These are phyloP conservation scores for Craterostigma plantagineum DNA, from an alignment of 257 asterid genomes.

Conservation along the genomic window DNA sequence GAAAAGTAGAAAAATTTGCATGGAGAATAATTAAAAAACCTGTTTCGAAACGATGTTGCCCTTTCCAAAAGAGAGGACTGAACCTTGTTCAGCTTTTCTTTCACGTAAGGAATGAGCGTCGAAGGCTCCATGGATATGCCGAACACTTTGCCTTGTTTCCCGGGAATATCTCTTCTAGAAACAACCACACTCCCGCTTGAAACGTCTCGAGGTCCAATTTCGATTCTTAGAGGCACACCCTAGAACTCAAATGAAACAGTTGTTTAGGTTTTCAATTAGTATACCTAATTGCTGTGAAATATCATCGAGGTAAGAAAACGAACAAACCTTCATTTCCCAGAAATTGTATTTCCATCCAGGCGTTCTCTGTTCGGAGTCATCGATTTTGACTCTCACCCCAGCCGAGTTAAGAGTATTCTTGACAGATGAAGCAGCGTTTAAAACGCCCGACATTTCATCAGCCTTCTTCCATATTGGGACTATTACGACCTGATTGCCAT, in stretches of 20 bases:
- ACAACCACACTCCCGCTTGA: slow-evolving; percentile 63
- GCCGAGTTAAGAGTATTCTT: slow-evolving; percentile 57
- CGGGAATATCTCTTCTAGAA: slow-evolving; percentile 87
- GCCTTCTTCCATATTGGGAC: slow-evolving; percentile 91
- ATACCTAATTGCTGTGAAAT: background rate
- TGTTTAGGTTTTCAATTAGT: background rate
- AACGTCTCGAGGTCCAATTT: slow-evolving; percentile 93
- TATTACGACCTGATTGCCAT: slow-evolving; percentile 52
- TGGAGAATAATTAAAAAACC: slow-evolving; percentile 26
- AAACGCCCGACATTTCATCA: slow-evolving; percentile 52
- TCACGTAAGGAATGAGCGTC: slow-evolving; percentile 45
- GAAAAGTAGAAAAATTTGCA: no score
- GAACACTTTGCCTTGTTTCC: slow-evolving; percentile 85
- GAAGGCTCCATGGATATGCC: slow-evolving; percentile 90
- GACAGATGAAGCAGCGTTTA: slow-evolving; percentile 53
- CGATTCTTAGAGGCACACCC: slow-evolving; percentile 97
- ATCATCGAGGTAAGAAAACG: background rate
- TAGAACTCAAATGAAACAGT: slow-evolving; percentile 14
- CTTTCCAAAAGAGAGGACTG: slow-evolving; percentile 61
- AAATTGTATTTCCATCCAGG: slow-evolving; percentile 97
- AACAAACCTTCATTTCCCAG: slow-evolving; percentile 90
- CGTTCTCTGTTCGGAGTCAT: slow-evolving; percentile 90
- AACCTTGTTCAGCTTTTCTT: slow-evolving; percentile 52
- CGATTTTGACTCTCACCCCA: slow-evolving; percentile 66
- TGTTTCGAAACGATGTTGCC: slow-evolving; percentile 63